Evolutionary conservation across 2,329 filamentous ascomycete species (phyloP).

Genomic region (Apiospora phragmitis): DNA sequence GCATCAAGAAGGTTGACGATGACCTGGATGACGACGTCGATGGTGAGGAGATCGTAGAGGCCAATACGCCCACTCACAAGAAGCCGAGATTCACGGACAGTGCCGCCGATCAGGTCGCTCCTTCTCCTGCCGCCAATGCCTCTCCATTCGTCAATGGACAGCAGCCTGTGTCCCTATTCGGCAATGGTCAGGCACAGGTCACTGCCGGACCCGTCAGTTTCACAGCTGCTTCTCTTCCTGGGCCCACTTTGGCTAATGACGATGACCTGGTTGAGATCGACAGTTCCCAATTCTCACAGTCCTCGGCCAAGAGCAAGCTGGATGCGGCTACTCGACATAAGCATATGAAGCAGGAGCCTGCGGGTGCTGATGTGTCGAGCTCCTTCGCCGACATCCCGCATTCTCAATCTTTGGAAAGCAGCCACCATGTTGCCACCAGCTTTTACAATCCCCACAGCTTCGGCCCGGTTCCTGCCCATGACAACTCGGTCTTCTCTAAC

Average conservation of each 20-base stretch:
- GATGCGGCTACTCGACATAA: constrained; percentile 14
- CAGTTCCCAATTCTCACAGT: constrained; percentile 11
- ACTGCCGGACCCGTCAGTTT: neutral
- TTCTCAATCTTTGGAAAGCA: neutral
- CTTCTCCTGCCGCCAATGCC: constrained; percentile 8
- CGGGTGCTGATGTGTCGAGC: neutral
- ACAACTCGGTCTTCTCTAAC: constrained; percentile 13
- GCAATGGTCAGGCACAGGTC: neutral
- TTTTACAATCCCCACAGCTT: constrained; percentile 25
- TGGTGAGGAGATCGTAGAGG: constrained; percentile 30
- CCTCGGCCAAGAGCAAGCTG: neutral
- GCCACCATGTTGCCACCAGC: neutral
- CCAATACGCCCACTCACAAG: constrained; percentile 23
- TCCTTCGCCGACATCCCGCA: neutral
- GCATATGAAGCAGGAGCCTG: constrained; percentile 26
- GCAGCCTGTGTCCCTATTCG: neutral
- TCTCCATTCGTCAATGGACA: constrained; percentile 1
- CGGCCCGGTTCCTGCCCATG: constrained; percentile 1
- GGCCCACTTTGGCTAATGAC: neutral
- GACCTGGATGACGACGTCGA: constrained; percentile 24
- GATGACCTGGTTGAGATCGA: constrained; percentile 15
- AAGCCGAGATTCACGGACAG: constrained; percentile 12
- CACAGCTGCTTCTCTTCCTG: neutral
- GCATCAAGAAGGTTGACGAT: constrained; percentile 8
- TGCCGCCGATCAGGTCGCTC: neutral